Evolutionary conservation across 495 filamentous ascomycete species (phyloP).

Genomic region (Cercophora scortea): DNA sequence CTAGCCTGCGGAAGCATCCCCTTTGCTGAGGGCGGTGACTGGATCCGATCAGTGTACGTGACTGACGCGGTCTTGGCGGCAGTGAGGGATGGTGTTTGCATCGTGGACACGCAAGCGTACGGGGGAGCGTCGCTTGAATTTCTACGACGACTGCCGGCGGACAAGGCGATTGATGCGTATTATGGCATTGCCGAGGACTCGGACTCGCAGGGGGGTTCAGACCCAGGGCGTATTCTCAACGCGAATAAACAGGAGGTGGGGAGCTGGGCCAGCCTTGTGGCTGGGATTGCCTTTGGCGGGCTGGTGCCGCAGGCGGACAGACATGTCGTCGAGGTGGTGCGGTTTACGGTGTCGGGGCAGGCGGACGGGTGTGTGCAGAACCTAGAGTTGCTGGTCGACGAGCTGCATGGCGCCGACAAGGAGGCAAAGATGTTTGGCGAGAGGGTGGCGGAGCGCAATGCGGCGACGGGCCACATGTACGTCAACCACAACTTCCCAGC

Average conservation of each 20-base stretch:
- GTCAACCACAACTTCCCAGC: constrained; percentile 1
- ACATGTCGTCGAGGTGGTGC: not conserved
- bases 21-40: not conserved
- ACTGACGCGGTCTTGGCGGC: not conserved
- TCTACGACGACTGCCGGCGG: not conserved
- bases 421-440: not conserved
- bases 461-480: not conserved
- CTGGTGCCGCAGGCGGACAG: constrained; percentile 1
- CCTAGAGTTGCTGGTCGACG: not conserved
- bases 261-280: not conserved
- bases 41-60: not conserved
- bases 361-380: not conserved
- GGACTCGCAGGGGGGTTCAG: not conserved
- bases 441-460: not conserved
- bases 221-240: not conserved
- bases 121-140: not conserved
- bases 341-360: not conserved
- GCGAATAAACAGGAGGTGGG: not conserved
- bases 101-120: not conserved
- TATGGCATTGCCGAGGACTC: not conserved
- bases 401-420: not conserved
- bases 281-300: constrained; percentile 2
- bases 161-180: constrained; percentile 1
- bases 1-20: constrained; percentile 1
- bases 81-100: not conserved